Base-by-base conservation (phyloP, 2,329 filamentous ascomycete species). In the Aspergillus fructus region DNA sequence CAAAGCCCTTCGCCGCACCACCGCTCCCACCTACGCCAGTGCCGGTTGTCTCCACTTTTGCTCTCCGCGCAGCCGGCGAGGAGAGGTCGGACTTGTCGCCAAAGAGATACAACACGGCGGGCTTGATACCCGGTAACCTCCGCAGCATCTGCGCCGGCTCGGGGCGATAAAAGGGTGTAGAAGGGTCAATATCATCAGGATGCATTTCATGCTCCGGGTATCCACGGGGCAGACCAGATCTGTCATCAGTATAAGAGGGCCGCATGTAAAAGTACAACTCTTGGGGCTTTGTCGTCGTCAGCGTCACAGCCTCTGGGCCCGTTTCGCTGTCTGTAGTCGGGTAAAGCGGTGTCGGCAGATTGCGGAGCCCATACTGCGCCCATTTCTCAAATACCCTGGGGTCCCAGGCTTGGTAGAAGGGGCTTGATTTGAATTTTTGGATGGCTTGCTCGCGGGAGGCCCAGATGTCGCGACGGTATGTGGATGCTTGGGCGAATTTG, bases 371-470 rank as follows among this genome's bases (percentile, higher is more conserved):
- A 66, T 88, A 79, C 47, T 81, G 62, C 42, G 89, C 71, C 83
- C 86, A 90, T n/a, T 79, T 76, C 9, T 90, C 83, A 0, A 94
- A 78, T 0, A 89, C 90, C 42, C 90, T 81, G 3, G 81, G 76
- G 67, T 96, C 89, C 91, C 91, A 96, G 2, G 79, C 62, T 46
- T 83, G 77, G 75, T 91, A 94, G 74, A 93, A 93, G 40, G 81
- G 80, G 65, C 79, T 87, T 43, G 81, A 82, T 49, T 72, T 72
- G 73, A 94, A 89, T 5, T 83, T 75, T 5, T 78, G 80, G 52
- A 78, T 79, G 12, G 90, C 91, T 2, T 78, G 86, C 19, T 76
- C 76, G 5, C 85, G 82, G 1, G 86, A 89, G 0, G 89, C 86
- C 91, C 91, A 96, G 50, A 81, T 65, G 64, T 94, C 90, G 48